Evolutionary conservation across 1,284 basidiomycete genomes (phyloP).

Genomic region (Cutaneotrichosporon sp.): DNA sequence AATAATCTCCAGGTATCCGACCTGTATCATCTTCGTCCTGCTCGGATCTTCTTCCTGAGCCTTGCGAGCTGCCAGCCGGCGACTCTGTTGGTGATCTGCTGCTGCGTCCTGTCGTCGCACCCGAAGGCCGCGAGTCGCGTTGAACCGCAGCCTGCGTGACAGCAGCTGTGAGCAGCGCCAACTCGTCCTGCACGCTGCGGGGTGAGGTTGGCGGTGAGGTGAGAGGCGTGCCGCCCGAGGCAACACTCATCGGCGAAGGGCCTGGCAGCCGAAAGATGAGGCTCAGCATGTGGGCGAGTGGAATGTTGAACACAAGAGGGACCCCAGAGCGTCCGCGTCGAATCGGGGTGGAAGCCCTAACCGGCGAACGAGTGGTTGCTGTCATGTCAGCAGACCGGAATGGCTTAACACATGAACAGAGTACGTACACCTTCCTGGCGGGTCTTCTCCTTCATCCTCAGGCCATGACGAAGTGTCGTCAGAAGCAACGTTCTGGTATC

Average conservation of each 20-base stretch:
- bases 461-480: slow-evolving; percentile 32
- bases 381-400: slow-evolving; percentile 1
- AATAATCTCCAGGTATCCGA: slow-evolving; percentile 29
- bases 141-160: slow-evolving; percentile 3
- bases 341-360: neutral
- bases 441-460: slow-evolving; percentile 33
- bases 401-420: neutral
- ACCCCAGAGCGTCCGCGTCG: slow-evolving; percentile 28
- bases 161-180: slow-evolving; percentile 9
- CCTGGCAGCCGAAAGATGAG: slow-evolving; percentile 37
- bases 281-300: slow-evolving; percentile 33
- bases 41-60: neutral
- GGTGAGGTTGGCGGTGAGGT: slow-evolving; percentile 28
- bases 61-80: neutral
- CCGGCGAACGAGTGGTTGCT: slow-evolving; percentile 9
- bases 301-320: slow-evolving; percentile 40
- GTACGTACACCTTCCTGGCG: neutral
- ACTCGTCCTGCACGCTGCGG: neutral
- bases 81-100: neutral
- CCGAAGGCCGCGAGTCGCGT: neutral
- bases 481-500: slow-evolving; percentile 25
- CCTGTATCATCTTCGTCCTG: neutral
- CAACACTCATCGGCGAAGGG: slow-evolving; percentile 29
- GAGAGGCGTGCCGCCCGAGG: slow-evolving; percentile 39
- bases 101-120: neutral